Evolutionary conservation across 331 rosid genomes (phyloP), one percentile per base, ranked within the genome.

Genomic region (Malus hybrid): DNA sequence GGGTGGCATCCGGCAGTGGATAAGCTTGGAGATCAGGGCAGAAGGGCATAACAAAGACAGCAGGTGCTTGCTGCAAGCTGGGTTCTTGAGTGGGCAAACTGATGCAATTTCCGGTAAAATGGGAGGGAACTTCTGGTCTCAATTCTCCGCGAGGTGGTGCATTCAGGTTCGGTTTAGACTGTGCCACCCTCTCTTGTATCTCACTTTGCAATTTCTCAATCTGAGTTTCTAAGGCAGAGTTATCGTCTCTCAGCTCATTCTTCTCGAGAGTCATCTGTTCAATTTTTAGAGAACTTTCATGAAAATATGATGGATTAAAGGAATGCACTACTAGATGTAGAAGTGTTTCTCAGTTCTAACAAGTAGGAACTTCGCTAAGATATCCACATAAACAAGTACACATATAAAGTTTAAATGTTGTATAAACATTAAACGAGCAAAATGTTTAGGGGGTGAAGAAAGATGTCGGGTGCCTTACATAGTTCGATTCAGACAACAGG

Each of bases 181-280:
- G 88, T 55, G 69, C 80, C 10, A 81, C 75, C 76, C 88, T 81
- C 59, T 81, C 87, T 68, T 85, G 80, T 67, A 94, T 74, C 87
- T 94, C 99, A 7, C 80, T 80, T 65, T 81, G 88, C 63, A 94
- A 87, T 71, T 81, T 85, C 82, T 80, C 90, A 19, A 90, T 85
- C 80, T 90, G 91, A 67, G 71, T 81, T 83, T 87, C 87, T 54
- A 94, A 78, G 48, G 86, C 75, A 48, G 90, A 76, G 70, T 83
- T 92, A 69, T 94, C 99, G 70, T 94, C 99, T 82, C 71, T 67
- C 62, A 94, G 85, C 76, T 94, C 99, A 77, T 83, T 89, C 85
- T 87, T 92, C 87, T 94, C 99, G 52, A 81, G 36, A 9, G 81
- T 80, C 74, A 94, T 91, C 99, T 94, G 88, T 42, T 74, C 80